Evolutionary conservation across 257 asterid genomes (phyloP).

Genomic region (Solanum lignicaule): DNA sequence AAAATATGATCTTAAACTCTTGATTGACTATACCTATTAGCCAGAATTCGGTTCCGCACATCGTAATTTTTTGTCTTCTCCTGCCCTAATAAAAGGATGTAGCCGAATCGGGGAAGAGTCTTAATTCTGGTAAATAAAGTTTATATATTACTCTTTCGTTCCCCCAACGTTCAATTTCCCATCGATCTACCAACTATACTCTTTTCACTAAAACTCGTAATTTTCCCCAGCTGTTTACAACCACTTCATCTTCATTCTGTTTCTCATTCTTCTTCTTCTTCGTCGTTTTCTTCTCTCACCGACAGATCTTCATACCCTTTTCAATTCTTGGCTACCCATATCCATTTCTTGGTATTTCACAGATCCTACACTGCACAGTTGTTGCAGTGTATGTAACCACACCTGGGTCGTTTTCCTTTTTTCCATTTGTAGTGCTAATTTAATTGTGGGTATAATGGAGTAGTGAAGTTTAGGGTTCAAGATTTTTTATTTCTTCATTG

Average conservation of each 20-base stretch:
- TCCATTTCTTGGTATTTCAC: neutral
- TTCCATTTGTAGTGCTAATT: neutral
- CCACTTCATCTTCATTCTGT: neutral
- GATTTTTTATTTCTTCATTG: neutral
- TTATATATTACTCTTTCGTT: neutral
- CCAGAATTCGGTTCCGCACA: too few species aligned
- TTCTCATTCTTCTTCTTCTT: neutral
- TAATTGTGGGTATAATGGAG: neutral
- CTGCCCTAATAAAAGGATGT: neutral
- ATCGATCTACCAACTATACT: neutral
- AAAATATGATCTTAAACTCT: too few species aligned
- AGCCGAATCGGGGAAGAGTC: neutral
- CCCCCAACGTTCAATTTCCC: neutral
- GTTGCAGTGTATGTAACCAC: neutral
- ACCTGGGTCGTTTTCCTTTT: neutral
- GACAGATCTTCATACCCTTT: constrained; percentile 1
- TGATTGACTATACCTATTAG: too few species aligned
- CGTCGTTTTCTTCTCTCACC: neutral
- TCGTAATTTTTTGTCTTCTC: too few species aligned
- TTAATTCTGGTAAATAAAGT: neutral
- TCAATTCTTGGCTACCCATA: neutral
- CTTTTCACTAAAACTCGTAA: neutral
- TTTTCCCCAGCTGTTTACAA: neutral
- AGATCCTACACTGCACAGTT: neutral
- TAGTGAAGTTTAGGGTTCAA: neutral